Conservation (phyloP, 495 filamentous ascomycete species). For the Cercophora newfieldiana region DNA sequence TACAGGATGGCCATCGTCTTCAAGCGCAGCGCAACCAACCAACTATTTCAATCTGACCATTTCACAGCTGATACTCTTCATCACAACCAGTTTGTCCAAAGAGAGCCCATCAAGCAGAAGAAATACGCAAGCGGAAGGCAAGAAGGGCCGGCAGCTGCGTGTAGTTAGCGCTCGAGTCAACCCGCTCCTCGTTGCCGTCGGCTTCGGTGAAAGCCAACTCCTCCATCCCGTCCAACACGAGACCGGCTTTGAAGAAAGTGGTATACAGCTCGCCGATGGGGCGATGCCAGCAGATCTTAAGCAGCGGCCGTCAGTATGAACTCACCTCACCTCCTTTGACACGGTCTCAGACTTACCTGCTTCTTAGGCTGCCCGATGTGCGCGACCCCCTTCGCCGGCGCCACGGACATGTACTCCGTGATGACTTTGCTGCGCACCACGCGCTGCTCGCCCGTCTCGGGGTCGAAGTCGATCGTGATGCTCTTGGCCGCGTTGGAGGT, state of each 20-base stretch:
- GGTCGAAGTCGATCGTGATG: slow-evolving; percentile 29
- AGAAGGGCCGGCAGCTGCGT: slow-evolving; percentile 41
- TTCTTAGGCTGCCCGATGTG: slow-evolving; percentile 30
- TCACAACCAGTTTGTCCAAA: too few relatives aligned
- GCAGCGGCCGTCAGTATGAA: not conserved
- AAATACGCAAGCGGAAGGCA: slow-evolving; percentile 34
- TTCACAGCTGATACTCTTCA: too few relatives aligned
- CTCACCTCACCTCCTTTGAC: not conserved
- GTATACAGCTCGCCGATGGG: slow-evolving; percentile 41
- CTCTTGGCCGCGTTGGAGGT: slow-evolving; percentile 37
- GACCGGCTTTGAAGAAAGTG: slow-evolving; percentile 36
- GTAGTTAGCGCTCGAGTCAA: slow-evolving; percentile 36
- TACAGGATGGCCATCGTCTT: too few relatives aligned
- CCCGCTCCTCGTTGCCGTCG: slow-evolving; percentile 23
- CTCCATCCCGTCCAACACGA: slow-evolving; percentile 46
- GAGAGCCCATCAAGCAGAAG: not conserved
- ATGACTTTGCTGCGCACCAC: slow-evolving; percentile 32
- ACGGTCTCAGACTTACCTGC: slow-evolving; percentile 26
- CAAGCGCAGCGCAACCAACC: too few relatives aligned
- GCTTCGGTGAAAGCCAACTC: slow-evolving; percentile 40
- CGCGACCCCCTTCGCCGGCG: slow-evolving; percentile 37
- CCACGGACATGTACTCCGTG: slow-evolving; percentile 38
- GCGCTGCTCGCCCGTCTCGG: slow-evolving; percentile 26
- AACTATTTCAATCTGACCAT: too few relatives aligned
- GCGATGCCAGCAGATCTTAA: slow-evolving; percentile 42